Evolutionary conservation across 371 early-diverging fungal genomes (phyloP), one percentile per base, ranked within the genome.

Genomic region (Coemansia sp.): DNA sequence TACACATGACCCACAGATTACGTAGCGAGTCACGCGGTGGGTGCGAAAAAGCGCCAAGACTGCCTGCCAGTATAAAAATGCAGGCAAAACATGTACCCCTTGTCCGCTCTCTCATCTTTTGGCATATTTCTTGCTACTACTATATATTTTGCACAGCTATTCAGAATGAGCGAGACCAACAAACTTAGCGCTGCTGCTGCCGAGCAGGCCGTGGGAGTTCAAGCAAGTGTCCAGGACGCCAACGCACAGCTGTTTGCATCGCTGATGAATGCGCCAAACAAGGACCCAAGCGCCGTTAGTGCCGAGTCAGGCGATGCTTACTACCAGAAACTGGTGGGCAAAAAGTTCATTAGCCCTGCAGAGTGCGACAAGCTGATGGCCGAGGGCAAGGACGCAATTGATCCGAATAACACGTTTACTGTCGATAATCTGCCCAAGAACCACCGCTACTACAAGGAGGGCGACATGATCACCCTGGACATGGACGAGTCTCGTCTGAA

Each of bases 381-480:
- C 8, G 29, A 8, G 54, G 54, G 54, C n/a, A 24, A 54, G 22
- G 22, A 7, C 14, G 5, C 16, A 2, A 26, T 37, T n/a, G 24
- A 47, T 8, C 3, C 27, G 10, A 47, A 0, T 6, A 47, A 14
- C 26, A 45, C 37, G 47, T 68, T 68, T 39, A 51, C 53, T 3
- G 14, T 13, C 37, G 13, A 50, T 4, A 14, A 60, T 21, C 51
- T 71, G 18, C 71, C 71, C 1, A 1, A 24, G 42, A 34, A 21
- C 22, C 59, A 39, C 60, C 71, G 75, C 39, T 53, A 70, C 40
- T 10, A 55, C 5, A 56, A 71, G 26, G 26, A 40, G 6, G 61
- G 58, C 16, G 59, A 42, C 0, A 5, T 18, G 1, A 70, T 70
- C 62, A 74, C 75, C 2, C 40, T 64, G 71, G 75, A 74, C 18